Evolutionary conservation across 106 monocot genomes (phyloP).

Genomic region (Chionographis japonica): DNA sequence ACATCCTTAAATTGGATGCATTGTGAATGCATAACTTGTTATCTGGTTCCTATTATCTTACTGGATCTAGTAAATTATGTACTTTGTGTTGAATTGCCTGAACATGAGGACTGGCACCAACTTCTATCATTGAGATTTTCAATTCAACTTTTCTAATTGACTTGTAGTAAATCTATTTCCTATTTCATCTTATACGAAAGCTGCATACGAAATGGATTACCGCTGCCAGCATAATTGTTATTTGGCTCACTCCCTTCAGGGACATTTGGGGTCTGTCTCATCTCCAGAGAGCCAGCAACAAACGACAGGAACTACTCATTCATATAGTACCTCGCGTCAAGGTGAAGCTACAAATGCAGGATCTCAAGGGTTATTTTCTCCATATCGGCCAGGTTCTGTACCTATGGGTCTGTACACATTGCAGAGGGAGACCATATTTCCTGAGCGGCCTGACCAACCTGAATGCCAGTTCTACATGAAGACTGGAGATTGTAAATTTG

Average conservation of each 20-base stretch:
- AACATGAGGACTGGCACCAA: too few relatives aligned
- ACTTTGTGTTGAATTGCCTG: too few relatives aligned
- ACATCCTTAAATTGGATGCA: too few relatives aligned
- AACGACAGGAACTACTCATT: conserved; percentile 28
- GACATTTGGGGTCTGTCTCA: conserved; percentile 55
- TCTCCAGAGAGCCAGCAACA: conserved; percentile 61
- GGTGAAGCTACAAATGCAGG: conserved; percentile 35
- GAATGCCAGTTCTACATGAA: conserved; percentile 97
- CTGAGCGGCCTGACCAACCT: conserved; percentile 81
- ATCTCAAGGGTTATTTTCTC: conserved; percentile 31
- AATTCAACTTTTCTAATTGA: too few relatives aligned
- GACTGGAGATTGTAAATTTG: conserved; percentile 96
- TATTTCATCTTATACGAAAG: too few relatives aligned
- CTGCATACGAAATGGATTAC: too few relatives aligned
- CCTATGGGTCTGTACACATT: conserved; percentile 57
- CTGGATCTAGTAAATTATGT: too few relatives aligned
- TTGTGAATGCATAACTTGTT: too few relatives aligned
- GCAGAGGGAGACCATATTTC: conserved; percentile 74
- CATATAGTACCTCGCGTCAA: conserved; percentile 43
- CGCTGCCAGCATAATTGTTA: too few relatives aligned
- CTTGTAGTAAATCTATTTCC: too few relatives aligned
- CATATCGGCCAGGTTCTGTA: conserved; percentile 38
- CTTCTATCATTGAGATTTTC: too few relatives aligned
- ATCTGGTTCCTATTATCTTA: too few relatives aligned
- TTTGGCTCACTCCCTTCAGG: conserved; percentile 18